Evolutionary conservation across 768 basidiomycete genomes (phyloP).

Genomic region (Crepidotus variabilis): DNA sequence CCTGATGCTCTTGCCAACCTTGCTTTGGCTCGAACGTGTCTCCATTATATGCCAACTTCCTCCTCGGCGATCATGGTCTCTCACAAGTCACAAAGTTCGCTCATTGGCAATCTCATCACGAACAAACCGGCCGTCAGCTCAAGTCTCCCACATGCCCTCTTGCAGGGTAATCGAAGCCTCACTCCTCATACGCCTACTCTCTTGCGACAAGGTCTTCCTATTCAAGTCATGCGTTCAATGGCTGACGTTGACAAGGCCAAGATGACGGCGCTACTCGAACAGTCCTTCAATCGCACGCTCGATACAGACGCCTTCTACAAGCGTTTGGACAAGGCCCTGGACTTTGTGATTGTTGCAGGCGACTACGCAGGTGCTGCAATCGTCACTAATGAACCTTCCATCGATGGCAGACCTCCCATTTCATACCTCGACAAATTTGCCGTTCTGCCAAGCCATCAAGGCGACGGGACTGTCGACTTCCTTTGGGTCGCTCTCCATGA

Average conservation of each 20-base stretch:
- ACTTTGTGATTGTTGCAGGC: constrained; percentile 91
- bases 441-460: constrained; percentile 90
- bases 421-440: constrained; percentile 99
- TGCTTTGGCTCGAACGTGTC: constrained; percentile 77
- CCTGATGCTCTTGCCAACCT: constrained; percentile 88
- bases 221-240: constrained; percentile 72
- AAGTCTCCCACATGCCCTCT: constrained; percentile 88
- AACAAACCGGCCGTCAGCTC: constrained; percentile 97
- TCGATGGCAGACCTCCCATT: constrained; percentile 44
- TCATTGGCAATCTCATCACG: constrained; percentile 96
- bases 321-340: constrained; percentile 72
- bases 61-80: constrained; percentile 97
- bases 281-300: constrained; percentile 76
- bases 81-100: constrained; percentile 90
- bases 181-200: constrained; percentile 92
- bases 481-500: constrained; percentile 98
- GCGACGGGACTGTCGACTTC: constrained; percentile 98
- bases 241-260: constrained; percentile 72
- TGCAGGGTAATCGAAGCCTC: constrained; percentile 82
- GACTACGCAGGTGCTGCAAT: constrained; percentile 95
- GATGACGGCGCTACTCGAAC: constrained; percentile 80
- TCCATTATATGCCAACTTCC: constrained; percentile 87
- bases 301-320: constrained; percentile 73
- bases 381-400: constrained; percentile 64
- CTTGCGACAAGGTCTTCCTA: constrained; percentile 82